phyloP scores from a whole-genome alignment of 2,329 filamentous ascomycete species.

The Fusarium metavorans region DNA sequence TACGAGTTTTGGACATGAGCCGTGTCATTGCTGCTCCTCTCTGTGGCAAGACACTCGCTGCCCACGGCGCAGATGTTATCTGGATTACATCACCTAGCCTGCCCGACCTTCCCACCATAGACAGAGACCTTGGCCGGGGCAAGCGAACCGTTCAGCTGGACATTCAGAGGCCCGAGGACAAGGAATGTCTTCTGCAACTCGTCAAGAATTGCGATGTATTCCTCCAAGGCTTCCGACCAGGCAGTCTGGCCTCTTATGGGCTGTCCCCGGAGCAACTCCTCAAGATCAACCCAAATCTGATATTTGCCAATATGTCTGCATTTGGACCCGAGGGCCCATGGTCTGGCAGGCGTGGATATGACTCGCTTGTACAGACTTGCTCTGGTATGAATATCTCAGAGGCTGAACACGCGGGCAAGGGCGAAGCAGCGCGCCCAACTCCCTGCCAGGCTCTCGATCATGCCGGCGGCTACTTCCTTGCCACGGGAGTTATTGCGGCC shows the following conservation, averaged over 20 bases:
- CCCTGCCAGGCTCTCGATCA: constrained; percentile 70
- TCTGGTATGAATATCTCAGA: constrained; percentile 68
- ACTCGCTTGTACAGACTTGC: constrained; percentile 64
- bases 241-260: constrained; percentile 58
- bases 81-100: constrained; percentile 75
- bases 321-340: constrained; percentile 60
- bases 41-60: constrained; percentile 74
- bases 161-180: constrained; percentile 63
- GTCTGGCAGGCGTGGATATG: constrained; percentile 62
- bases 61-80: constrained; percentile 78
- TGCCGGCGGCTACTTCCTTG: constrained; percentile 65
- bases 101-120: constrained; percentile 73
- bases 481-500: constrained; percentile 64
- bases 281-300: constrained; percentile 56
- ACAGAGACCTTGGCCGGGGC: constrained; percentile 74
- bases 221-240: constrained; percentile 74
- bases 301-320: constrained; percentile 65
- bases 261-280: constrained; percentile 51
- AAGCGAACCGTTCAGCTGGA: constrained; percentile 74
- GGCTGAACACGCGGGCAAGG: constrained; percentile 57
- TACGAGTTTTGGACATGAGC: constrained; percentile 78
- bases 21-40: constrained; percentile 79
- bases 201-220: constrained; percentile 72
- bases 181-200: constrained; percentile 65
- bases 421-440: constrained; percentile 54